These are phyloP conservation scores for Sporothrix euskadiensis DNA, from an alignment of 2,329 filamentous ascomycete genomes.

Conservation along the genomic window DNA sequence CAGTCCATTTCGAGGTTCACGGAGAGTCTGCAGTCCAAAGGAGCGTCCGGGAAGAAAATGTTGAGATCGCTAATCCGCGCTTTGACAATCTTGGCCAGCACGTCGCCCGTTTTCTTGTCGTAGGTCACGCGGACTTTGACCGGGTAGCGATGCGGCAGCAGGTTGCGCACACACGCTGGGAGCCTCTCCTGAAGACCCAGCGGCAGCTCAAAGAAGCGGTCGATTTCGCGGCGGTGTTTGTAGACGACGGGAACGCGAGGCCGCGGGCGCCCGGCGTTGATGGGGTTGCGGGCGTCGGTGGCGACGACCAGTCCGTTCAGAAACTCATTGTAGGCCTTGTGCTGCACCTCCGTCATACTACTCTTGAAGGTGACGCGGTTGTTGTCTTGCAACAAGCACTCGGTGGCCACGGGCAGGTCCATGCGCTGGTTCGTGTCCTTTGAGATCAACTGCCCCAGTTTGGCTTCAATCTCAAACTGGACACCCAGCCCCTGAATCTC, in stretches of 20 bases:
- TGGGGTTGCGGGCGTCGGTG: slow-evolving; percentile 56
- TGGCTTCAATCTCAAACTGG: slow-evolving; percentile 90
- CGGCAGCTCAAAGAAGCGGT: slow-evolving; percentile 79
- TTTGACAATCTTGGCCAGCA: slow-evolving; percentile 87
- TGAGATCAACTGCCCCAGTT: slow-evolving; percentile 79
- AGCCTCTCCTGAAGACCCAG: slow-evolving; percentile 59
- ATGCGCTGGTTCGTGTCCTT: slow-evolving; percentile 70
- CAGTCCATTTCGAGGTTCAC: slow-evolving; percentile 93
- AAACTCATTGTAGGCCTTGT: slow-evolving; percentile 79
- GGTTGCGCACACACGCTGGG: slow-evolving; percentile 62
- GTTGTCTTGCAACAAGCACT: slow-evolving; percentile 64
- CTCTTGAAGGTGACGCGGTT: slow-evolving; percentile 71
- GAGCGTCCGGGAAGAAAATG: slow-evolving; percentile 72
- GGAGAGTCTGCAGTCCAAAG: slow-evolving; percentile 89
- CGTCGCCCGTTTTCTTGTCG: slow-evolving; percentile 66
- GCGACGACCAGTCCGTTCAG: slow-evolving; percentile 69
- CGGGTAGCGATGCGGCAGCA: slow-evolving; percentile 58
- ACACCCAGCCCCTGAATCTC: slow-evolving; percentile 65
- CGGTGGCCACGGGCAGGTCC: slow-evolving; percentile 65
- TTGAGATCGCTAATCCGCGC: slow-evolving; percentile 85
- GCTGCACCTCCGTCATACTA: slow-evolving; percentile 87
- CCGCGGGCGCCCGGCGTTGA: slow-evolving; percentile 43
- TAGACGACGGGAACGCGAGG: slow-evolving; percentile 70
- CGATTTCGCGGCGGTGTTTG: slow-evolving; percentile 80
- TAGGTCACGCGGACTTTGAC: slow-evolving; percentile 72